Base-by-base conservation (phyloP, 768 basidiomycete species). In the Psilocybe tampanensis region DNA sequence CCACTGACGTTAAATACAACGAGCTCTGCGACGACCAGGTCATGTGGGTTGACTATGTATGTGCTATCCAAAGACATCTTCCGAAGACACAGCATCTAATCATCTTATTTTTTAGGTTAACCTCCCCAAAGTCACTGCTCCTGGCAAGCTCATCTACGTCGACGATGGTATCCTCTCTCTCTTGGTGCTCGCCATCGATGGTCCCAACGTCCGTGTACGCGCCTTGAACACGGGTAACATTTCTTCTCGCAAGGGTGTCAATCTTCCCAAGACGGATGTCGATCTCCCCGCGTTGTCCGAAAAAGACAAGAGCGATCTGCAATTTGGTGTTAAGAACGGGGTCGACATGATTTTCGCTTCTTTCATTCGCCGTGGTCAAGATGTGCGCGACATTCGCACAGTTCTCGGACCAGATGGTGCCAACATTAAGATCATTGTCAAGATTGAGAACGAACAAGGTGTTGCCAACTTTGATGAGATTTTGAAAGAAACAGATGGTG, bases 341-440 rank as follows among this genome's bases (percentile, higher is more conserved):
- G 95, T 99, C 61, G 97, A 99, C 81, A 98, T 99, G 95, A 76
- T 99, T 67, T 99, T 99, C 70, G 97, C 97, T 6, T 98, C 97
- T 2, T 99, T 98, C 74, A 98, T 99, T 74, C 94, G 97, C 60
- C 88, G 91, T 55, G 96, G 86, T 23, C 83, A 97, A 66, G 97
- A 99, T 71, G 95, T 99, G 70, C 82, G 78, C 62, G 93, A 97
- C 67, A 98, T 99, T 72, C 90, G 95, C 63, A 81, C 86, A 48
- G 92, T 95, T 60, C 88, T 99, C 63, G 97, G 97, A 47, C 89
- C 95, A 32, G 95, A 94, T 50, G 97, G 97, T 55, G 91, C 94
- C 54, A 88, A 77, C 77, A 95, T 99, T 82, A 98, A 98, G 77
- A 94, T 99, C 73, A 98, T 99, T 64, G 95, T 96, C 77, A 99